Conservation (phyloP, 257 asterid species). For the Lycium ferocissimum region DNA sequence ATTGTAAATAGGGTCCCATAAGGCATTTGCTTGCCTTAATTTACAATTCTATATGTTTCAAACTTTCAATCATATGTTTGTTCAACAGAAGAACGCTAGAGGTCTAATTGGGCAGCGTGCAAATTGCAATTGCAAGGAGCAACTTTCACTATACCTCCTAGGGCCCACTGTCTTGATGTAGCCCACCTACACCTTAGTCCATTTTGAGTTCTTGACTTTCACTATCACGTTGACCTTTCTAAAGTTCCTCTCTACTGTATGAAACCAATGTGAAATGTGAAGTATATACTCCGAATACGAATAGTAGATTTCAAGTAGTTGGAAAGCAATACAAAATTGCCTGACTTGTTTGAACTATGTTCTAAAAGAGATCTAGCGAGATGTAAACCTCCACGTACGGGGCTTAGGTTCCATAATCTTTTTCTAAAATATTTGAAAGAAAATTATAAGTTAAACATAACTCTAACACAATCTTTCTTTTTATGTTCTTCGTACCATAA, state of each 20-base stretch:
- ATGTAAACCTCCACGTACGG: background rate
- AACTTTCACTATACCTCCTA: background rate
- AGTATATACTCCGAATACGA: background rate
- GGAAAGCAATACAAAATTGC: background rate
- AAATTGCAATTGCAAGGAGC: background rate
- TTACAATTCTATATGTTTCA: background rate
- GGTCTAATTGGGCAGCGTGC: background rate
- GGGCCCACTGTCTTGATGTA: slow-evolving; percentile 13
- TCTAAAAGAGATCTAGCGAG: background rate
- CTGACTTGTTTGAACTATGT: background rate
- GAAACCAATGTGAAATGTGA: background rate
- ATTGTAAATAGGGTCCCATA: background rate
- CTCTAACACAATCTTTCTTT: too few relatives aligned
- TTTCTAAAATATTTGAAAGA: background rate
- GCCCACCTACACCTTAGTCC: background rate
- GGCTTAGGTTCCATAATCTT: background rate
- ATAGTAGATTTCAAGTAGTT: too few relatives aligned
- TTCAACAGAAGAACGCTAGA: background rate
- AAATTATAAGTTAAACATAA: background rate
- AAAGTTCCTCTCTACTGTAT: background rate
- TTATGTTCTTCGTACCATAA: too few relatives aligned
- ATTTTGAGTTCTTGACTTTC: background rate
- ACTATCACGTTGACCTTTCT: background rate
- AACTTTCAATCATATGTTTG: background rate
- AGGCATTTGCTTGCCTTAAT: background rate